Evolutionary conservation across 2,329 filamentous ascomycete species (phyloP).

Genomic region (Phyllosticta citrichinensis): DNA sequence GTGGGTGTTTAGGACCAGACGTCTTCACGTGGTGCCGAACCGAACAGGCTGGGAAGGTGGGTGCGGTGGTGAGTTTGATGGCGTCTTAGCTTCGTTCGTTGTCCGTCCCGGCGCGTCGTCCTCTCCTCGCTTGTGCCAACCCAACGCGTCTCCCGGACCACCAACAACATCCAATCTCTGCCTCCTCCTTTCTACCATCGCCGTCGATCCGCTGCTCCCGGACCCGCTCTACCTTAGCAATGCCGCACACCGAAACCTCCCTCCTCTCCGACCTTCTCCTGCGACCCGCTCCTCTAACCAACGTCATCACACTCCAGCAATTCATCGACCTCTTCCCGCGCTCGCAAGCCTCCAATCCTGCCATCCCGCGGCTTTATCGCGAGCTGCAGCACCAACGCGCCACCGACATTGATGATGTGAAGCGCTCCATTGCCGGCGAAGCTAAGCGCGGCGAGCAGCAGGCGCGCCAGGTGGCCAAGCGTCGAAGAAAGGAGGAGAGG

Average conservation of each 20-base stretch:
- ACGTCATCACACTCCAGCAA: constrained; percentile 61
- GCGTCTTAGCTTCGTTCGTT: neutral
- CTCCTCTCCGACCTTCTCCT: constrained; percentile 73
- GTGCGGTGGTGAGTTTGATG: constrained; percentile 5
- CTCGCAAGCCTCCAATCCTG: constrained; percentile 52
- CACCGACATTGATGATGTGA: constrained; percentile 56
- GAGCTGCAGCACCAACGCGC: constrained; percentile 69
- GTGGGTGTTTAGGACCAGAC: neutral
- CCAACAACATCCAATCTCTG: constrained; percentile 1
- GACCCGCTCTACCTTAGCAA: constrained; percentile 22
- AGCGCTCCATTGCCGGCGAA: constrained; percentile 56
- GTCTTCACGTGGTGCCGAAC: constrained; percentile 5
- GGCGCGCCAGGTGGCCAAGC: constrained; percentile 46
- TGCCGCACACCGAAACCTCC: constrained; percentile 64
- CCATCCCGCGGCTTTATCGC: constrained; percentile 62
- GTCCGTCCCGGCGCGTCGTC: constrained; percentile 8
- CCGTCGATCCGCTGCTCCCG: neutral
- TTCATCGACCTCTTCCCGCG: constrained; percentile 71
- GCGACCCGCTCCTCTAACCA: constrained; percentile 61
- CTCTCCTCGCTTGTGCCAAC: constrained; percentile 5
- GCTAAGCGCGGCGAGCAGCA: constrained; percentile 50
- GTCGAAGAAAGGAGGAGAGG: constrained; percentile 42
- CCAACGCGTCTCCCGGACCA: constrained; percentile 8
- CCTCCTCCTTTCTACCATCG: neutral
- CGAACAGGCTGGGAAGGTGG: neutral